Evolutionary conservation across 208 protist species (phyloP), one percentile per base, ranked within the genome.

Genomic region (Phytomonas sp.): DNA sequence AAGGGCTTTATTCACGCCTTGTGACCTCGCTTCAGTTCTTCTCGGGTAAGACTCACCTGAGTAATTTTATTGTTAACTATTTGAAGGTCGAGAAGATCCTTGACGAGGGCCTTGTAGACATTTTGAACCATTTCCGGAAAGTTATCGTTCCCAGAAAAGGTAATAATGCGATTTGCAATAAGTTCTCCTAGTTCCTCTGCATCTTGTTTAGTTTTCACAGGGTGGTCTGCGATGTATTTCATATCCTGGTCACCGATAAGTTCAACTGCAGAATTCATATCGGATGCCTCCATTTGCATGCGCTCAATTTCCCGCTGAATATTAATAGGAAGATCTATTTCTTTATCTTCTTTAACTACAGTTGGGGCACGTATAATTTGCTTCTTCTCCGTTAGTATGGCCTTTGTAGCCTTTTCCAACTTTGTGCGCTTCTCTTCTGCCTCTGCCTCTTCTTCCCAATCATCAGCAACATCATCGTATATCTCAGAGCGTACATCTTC

Each of bases 391-490:
- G 72, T 59, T 31, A 78, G 82, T 65, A 79, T 72, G 42, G 84
- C 75, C 32, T 82, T 71, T 7, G 80, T 75, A 26, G 79, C 66
- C 62, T 83, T 79, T 74, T 91, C 80, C 40, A 73, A 77, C 42
- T 80, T 69, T 30, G 84, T 80, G 60, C 78, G 71, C 71, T 84
- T 74, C 75, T 93, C 90, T 59, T 85, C 75, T 65, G 81, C 77
- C 5, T 70, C 81, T 8, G 79, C 81, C 75, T 95, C 88, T 19
- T 75, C 75, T 74, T 95, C 86, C 88, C 88, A 95, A 64, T 95
- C 88, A 71, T 95, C 88, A 59, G 80, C 84, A 59, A 80, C 85
- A 76, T 95, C 91, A 62, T 92, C 81, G 73, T 82, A 89, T 67
- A 90, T 81, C 49, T 83, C 80, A 52, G 70, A 30, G 66, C 77